A percentile compares a stretch with the other conserved stretches of the same genome.
Evolutionary conservation across 2,329 filamentous ascomycete genomes (phyloP).

Genomic region (Diplodia sapinea): DNA sequence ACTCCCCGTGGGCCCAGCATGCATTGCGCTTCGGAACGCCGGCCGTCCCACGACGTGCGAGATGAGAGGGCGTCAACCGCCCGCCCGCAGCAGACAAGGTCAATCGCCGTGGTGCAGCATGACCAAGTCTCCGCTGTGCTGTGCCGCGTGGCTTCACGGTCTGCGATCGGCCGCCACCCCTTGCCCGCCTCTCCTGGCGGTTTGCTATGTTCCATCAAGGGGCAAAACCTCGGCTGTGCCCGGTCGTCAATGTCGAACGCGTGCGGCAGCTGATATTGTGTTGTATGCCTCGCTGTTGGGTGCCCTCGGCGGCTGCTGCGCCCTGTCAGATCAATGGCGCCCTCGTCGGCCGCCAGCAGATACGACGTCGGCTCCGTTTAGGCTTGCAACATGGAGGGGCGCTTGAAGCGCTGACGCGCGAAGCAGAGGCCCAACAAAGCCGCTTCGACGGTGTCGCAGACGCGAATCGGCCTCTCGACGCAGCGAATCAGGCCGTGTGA

Average conservation of each 20-base stretch:
- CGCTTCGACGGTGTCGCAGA: background rate
- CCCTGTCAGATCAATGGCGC: constrained; percentile 26
- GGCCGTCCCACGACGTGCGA: constrained; percentile 10
- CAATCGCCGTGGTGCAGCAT: background rate
- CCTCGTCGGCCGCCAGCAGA: background rate
- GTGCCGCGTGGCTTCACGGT: background rate
- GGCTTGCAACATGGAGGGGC: background rate
- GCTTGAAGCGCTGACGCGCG: background rate
- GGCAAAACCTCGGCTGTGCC: constrained; percentile 16
- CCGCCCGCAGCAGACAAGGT: background rate
- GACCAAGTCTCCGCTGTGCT: background rate
- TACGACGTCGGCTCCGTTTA: background rate
- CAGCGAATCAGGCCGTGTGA: background rate
- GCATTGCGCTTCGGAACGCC: constrained; percentile 12
- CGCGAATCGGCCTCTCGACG: background rate
- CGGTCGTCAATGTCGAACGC: constrained; percentile 20
- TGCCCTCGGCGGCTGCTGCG: constrained; percentile 1
- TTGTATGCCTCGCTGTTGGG: background rate
- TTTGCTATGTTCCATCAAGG: constrained; percentile 13
- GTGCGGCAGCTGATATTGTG: constrained; percentile 11
- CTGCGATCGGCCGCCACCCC: background rate
- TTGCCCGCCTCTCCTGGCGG: background rate
- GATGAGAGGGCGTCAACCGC: constrained; percentile 14
- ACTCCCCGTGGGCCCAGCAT: background rate
- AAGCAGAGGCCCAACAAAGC: background rate